These are phyloP conservation scores for Pythium graminicola DNA, from an alignment of 352 stramenopile species.

Conservation along the genomic window DNA sequence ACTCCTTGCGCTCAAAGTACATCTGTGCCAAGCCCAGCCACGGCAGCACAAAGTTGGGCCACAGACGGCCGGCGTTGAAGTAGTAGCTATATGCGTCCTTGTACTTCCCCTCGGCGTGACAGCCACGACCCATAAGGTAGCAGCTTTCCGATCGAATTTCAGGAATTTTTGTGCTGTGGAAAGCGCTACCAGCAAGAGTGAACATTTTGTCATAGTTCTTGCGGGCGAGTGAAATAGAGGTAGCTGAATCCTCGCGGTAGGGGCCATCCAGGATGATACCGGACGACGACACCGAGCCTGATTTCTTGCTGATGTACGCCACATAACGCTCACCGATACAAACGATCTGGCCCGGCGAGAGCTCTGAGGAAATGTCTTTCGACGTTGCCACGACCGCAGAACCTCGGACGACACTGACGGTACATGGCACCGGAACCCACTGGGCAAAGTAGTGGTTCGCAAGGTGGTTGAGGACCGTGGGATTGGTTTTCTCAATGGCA, in stretches of 20 bases:
- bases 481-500: slow-evolving; percentile 82
- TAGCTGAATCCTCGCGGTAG: slow-evolving; percentile 70
- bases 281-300: slow-evolving; percentile 53
- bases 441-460: slow-evolving; percentile 98
- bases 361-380: slow-evolving; percentile 81
- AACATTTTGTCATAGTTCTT: slow-evolving; percentile 91
- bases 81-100: slow-evolving; percentile 96
- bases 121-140: slow-evolving; percentile 94
- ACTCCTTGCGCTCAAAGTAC: slow-evolving; percentile 86
- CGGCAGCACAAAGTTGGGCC: slow-evolving; percentile 79
- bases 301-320: slow-evolving; percentile 72
- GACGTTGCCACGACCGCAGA: slow-evolving; percentile 80
- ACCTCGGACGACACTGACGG: slow-evolving; percentile 75
- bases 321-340: slow-evolving; percentile 92
- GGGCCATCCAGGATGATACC: slow-evolving; percentile 68
- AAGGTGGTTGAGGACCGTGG: slow-evolving; percentile 94
- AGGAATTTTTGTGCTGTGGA: slow-evolving; percentile 84
- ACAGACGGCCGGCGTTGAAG: slow-evolving; percentile 88
- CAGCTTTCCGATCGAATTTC: slow-evolving; percentile 95
- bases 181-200: slow-evolving; percentile 75
- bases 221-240: slow-evolving; percentile 55
- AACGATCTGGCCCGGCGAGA: slow-evolving; percentile 90
- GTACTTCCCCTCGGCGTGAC: slow-evolving; percentile 91
- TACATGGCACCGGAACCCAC: slow-evolving; percentile 91
- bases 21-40: slow-evolving; percentile 87